Evolutionary conservation across 23 red algal species (phyloP).

Genomic region (Chondrus crispus): DNA sequence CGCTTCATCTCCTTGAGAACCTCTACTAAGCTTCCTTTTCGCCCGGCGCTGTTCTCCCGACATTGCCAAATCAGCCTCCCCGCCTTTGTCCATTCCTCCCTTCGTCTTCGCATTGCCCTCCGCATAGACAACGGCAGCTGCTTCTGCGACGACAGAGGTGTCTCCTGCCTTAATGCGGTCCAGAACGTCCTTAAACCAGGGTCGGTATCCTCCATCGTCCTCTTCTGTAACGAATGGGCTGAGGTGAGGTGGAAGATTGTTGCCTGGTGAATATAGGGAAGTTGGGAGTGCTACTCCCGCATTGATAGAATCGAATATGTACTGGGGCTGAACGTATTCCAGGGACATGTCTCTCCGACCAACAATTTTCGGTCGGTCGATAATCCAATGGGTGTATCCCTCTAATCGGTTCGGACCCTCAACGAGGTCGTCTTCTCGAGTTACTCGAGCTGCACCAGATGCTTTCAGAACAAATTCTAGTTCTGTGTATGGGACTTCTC

Average conservation of each 20-base stretch:
- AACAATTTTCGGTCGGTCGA: constrained; percentile 68
- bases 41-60: background rate
- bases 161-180: constrained; percentile 78
- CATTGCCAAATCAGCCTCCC: background rate
- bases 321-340: constrained; percentile 99
- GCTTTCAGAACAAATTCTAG: constrained; percentile 84
- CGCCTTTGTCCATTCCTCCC: background rate
- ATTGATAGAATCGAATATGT: constrained; percentile 96
- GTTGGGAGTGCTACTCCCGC: constrained; percentile 63
- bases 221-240: constrained; percentile 57
- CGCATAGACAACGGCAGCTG: constrained; percentile 56
- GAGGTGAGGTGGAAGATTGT: constrained; percentile 53
- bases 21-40: background rate
- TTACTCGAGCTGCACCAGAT: constrained; percentile 62
- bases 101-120: background rate
- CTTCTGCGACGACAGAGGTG: constrained; percentile 62
- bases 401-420: constrained; percentile 7
- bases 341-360: constrained; percentile 59
- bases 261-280: constrained; percentile 71
- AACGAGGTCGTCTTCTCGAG: constrained; percentile 51
- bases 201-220: constrained; percentile 69
- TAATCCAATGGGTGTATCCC: constrained; percentile 79
- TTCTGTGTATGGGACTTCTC: constrained; percentile 76
- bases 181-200: constrained; percentile 60
- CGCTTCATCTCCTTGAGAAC: background rate